Conservation (phyloP, 108 stramenopile species). For the Nitzschia putrida region DNA sequence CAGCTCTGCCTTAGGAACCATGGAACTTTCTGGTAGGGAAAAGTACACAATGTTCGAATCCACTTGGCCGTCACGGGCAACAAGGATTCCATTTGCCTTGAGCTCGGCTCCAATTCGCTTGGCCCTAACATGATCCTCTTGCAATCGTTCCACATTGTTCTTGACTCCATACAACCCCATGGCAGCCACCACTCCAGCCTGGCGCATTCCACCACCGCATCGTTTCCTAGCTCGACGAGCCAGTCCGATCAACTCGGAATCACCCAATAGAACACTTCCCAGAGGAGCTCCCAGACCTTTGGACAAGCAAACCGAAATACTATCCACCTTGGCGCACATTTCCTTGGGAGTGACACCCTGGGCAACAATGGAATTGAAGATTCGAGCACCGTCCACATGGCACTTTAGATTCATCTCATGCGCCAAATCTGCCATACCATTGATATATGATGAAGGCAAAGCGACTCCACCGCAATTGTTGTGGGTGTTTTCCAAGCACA, state of each 20-base stretch:
- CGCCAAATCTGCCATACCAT: slow-evolving; percentile 70
- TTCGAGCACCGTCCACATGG: slow-evolving; percentile 91
- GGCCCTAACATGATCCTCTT: slow-evolving; percentile 80
- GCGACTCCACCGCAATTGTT: slow-evolving; percentile 94
- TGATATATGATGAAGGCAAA: slow-evolving; percentile 76
- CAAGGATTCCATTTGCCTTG: slow-evolving; percentile 53
- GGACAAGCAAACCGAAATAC: slow-evolving; percentile 91
- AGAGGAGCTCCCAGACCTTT: slow-evolving; percentile 97
- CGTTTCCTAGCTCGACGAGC: slow-evolving; percentile 92
- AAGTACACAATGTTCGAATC: slow-evolving; percentile 89
- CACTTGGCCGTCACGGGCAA: slow-evolving; percentile 60
- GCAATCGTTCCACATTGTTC: slow-evolving; percentile 81
- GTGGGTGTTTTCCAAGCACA: slow-evolving; percentile 96
- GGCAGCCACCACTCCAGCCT: slow-evolving; percentile 89
- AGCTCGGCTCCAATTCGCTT: slow-evolving; percentile 60
- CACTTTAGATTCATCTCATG: slow-evolving; percentile 51
- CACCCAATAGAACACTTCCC: slow-evolving; percentile 90
- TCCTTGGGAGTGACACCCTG: slow-evolving; percentile 45
- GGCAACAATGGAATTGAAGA: slow-evolving; percentile 91
- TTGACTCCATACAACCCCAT: slow-evolving; percentile 88
- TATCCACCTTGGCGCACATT: slow-evolving; percentile 74
- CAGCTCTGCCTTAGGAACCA: slow-evolving; percentile 54
- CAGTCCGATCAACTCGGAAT: slow-evolving; percentile 67
- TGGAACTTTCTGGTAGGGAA: slow-evolving; percentile 58
- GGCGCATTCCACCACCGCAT: slow-evolving; percentile 97